Percentiles rank a stretch among this genome's conserved stretches.
phyloP scores from a whole-genome alignment of 331 rosid genomes.

The Acacia pycnantha region DNA sequence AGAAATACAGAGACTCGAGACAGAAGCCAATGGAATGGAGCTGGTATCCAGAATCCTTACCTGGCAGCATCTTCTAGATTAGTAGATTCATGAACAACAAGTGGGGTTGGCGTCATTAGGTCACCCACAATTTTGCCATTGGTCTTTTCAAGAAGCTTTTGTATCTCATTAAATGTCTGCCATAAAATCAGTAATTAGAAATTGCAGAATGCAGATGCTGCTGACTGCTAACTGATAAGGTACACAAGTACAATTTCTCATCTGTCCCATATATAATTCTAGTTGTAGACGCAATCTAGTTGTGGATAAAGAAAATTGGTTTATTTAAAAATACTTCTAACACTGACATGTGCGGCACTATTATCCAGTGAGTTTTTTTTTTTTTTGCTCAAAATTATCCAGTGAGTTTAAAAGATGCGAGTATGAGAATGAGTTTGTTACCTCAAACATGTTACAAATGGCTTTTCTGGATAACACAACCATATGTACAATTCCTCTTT shows the following conservation, averaged over 20 bases:
- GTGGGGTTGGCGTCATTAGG: constrained; percentile 87
- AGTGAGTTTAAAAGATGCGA: not conserved
- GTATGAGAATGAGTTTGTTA: not conserved
- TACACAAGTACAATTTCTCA: constrained; percentile 12
- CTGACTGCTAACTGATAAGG: not conserved
- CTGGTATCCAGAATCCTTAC: constrained; percentile 39
- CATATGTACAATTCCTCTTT: not conserved
- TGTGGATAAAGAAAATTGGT: constrained; percentile 6
- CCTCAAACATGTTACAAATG: not conserved
- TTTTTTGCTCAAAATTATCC: too few species aligned
- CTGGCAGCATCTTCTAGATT: constrained; percentile 88
- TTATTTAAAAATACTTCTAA: not conserved
- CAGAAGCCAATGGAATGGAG: not conserved
- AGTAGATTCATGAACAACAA: constrained; percentile 73
- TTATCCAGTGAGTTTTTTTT: too few species aligned
- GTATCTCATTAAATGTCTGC: constrained; percentile 81
- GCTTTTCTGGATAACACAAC: not conserved
- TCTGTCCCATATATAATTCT: not conserved
- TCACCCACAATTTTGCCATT: constrained; percentile 88
- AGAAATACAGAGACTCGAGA: not conserved
- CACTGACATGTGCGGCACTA: not conserved
- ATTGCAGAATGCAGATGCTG: not conserved
- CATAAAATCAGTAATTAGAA: constrained; percentile 43
- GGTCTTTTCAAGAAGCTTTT: constrained; percentile 72
- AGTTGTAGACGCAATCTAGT: not conserved